These are phyloP conservation scores for Spathaspora hagerdaliae DNA, from an alignment of 805 yeast species.

Conservation along the genomic window DNA sequence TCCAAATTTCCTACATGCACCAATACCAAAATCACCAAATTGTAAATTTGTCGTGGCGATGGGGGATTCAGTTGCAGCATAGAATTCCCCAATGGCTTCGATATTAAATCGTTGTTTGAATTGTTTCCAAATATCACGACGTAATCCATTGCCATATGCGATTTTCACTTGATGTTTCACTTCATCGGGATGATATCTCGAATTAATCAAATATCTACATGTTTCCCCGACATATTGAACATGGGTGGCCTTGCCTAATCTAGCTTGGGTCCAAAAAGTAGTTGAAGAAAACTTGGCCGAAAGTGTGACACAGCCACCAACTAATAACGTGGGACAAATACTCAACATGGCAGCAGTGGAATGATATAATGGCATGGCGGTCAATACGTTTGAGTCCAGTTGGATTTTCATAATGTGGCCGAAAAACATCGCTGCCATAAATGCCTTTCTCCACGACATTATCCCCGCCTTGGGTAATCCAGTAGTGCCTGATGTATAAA, in stretches of 20 bases:
- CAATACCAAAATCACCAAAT: constrained; percentile 73
- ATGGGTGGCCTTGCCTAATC: constrained; percentile 65
- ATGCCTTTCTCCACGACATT: constrained; percentile 85
- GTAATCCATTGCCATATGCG: constrained; percentile 89
- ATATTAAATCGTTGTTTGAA: constrained; percentile 77
- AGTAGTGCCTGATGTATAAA: constrained; percentile 92
- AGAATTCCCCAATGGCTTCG: constrained; percentile 79
- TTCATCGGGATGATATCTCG: constrained; percentile 66
- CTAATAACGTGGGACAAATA: constrained; percentile 57
- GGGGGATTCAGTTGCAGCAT: constrained; percentile 92
- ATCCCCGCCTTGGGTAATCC: constrained; percentile 93
- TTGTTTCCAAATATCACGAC: constrained; percentile 82
- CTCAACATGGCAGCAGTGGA: constrained; percentile 91
- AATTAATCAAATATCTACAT: constrained; percentile 74
- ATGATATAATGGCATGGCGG: constrained; percentile 95
- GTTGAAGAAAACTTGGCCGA: constrained; percentile 80
- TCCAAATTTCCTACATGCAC: constrained; percentile 85
- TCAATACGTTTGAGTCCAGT: constrained; percentile 58
- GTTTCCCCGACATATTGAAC: constrained; percentile 95
- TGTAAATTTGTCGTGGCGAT: constrained; percentile 81
- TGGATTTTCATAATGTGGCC: constrained; percentile 63
- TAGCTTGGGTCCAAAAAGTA: constrained; percentile 87
- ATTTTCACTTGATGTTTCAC: constrained; percentile 53
- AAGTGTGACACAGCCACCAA: constrained; percentile 74
- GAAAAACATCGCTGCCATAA: constrained; percentile 66